Evolutionary conservation across 1,284 basidiomycete genomes (phyloP).

Genomic region (Rugosomyces carneus): DNA sequence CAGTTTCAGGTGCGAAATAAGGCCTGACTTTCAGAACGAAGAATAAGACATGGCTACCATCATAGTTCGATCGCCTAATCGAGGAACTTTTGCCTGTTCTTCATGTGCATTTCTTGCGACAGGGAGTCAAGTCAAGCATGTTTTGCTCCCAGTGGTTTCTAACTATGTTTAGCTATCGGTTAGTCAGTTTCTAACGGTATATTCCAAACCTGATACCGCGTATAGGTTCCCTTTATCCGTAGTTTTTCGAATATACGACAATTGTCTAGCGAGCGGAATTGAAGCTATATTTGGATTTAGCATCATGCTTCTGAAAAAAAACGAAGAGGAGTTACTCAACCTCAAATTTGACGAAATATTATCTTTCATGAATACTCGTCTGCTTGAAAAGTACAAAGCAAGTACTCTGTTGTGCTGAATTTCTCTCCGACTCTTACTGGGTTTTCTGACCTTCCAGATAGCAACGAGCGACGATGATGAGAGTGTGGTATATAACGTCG

Average conservation of each 20-base stretch:
- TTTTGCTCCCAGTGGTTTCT: constrained; percentile 98
- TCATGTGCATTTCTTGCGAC: constrained; percentile 86
- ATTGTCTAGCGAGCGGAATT: constrained; percentile 92
- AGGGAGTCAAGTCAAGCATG: constrained; percentile 96
- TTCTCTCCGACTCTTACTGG: not conserved
- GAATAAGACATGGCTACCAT: constrained; percentile 11
- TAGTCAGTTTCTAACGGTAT: constrained; percentile 20
- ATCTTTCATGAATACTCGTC: constrained; percentile 68
- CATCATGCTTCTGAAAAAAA: constrained; percentile 80
- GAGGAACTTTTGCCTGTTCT: constrained; percentile 91
- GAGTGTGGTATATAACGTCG: constrained; percentile 51
- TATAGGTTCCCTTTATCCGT: constrained; percentile 89
- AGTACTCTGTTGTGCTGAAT: constrained; percentile 10
- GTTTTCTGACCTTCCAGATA: constrained; percentile 11
- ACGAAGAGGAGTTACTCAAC: constrained; percentile 72
- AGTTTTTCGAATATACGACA: constrained; percentile 93
- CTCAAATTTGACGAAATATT: constrained; percentile 90
- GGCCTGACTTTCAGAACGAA: not conserved
- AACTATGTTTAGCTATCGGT: constrained; percentile 94
- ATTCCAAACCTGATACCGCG: no score
- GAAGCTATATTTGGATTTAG: constrained; percentile 97
- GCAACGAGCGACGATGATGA: constrained; percentile 27
- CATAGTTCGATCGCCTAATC: constrained; percentile 84
- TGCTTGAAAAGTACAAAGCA: constrained; percentile 83
- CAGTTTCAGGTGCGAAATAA: constrained; percentile 30